Percentiles rank a stretch among this genome's conserved stretches.
These are phyloP conservation scores for Fusarium ambrosium DNA, from an alignment of 2,329 filamentous ascomycete species.

Conservation along the genomic window DNA sequence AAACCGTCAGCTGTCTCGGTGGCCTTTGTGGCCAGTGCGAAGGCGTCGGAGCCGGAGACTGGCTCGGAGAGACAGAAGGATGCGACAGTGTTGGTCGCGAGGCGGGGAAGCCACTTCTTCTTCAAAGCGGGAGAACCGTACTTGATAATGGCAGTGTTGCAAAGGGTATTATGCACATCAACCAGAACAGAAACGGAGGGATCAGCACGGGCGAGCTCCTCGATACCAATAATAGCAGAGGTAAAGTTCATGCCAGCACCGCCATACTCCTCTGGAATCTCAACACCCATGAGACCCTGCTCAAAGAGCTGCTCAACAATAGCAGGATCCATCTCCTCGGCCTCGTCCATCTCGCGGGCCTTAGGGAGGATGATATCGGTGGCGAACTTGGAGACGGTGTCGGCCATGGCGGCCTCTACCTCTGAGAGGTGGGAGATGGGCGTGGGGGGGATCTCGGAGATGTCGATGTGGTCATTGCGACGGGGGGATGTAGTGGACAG, in stretches of 20 bases:
- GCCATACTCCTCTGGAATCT: conserved; percentile 97
- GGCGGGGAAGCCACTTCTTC: conserved; percentile 88
- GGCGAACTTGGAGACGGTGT: conserved; percentile 92
- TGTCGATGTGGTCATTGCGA: conserved; percentile 66
- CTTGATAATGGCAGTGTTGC: conserved; percentile 92
- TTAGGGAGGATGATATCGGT: conserved; percentile 89
- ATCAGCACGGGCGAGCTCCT: conserved; percentile 94
- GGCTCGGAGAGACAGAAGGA: conserved; percentile 96
- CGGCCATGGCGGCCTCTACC: conserved; percentile 88
- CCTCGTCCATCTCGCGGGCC: conserved; percentile 97
- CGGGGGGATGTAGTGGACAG: conserved; percentile 72
- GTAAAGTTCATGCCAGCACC: conserved; percentile 99
- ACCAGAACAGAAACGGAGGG: conserved; percentile 95
- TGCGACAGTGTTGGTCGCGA: conserved; percentile 90
- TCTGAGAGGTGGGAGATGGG: conserved; percentile 95
- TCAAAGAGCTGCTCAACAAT: conserved; percentile 96
- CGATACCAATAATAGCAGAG: conserved; percentile 93
- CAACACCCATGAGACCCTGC: conserved; percentile 96
- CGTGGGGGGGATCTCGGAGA: conserved; percentile 85
- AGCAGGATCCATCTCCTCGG: conserved; percentile 89
- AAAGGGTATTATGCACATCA: conserved; percentile 98
- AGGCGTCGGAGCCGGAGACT: conserved; percentile 93
- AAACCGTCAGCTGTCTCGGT: conserved; percentile 86
- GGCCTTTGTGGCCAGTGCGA: conserved; percentile 93
- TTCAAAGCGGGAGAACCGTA: conserved; percentile 83